These are phyloP conservation scores for Prunella vulgaris DNA, from an alignment of 257 asterid genomes.

Conservation along the genomic window DNA sequence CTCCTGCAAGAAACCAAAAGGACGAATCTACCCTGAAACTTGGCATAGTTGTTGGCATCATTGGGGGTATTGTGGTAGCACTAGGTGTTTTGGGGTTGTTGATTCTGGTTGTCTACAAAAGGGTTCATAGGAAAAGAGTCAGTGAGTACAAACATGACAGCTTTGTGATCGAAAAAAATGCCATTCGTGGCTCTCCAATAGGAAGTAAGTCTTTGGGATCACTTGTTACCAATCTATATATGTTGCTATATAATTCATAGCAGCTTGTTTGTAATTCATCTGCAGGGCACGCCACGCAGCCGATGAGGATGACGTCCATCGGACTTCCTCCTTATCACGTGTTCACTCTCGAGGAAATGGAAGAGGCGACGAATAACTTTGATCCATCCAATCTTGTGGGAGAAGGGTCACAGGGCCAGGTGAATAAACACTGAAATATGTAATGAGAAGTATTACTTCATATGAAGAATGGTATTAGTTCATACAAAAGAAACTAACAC, in stretches of 20 bases:
- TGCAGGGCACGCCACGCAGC: conserved; percentile 57
- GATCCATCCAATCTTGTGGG: conserved; percentile 74
- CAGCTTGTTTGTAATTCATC: background rate
- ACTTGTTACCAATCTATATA: background rate
- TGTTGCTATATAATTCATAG: background rate
- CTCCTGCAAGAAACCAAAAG: conserved; percentile 33
- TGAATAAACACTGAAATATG: conserved; percentile 17
- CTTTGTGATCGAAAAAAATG: conserved; percentile 53
- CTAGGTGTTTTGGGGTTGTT: conserved; percentile 46
- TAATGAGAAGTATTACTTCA: background rate
- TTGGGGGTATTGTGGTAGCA: conserved; percentile 50
- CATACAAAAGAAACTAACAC: background rate
- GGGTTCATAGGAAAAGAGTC: conserved; percentile 32
- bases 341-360: conserved; percentile 86
- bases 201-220: conserved; percentile 45
- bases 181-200: conserved; percentile 36
- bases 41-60: conserved; percentile 69
- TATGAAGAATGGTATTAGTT: background rate
- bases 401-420: conserved; percentile 90
- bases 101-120: conserved; percentile 43
- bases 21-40: conserved; percentile 51
- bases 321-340: conserved; percentile 90
- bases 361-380: conserved; percentile 82
- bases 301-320: conserved; percentile 73
- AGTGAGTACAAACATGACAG: conserved; percentile 41